These are phyloP conservation scores for Malus hybrid DNA, from an alignment of 331 rosid species.

Conservation along the genomic window DNA sequence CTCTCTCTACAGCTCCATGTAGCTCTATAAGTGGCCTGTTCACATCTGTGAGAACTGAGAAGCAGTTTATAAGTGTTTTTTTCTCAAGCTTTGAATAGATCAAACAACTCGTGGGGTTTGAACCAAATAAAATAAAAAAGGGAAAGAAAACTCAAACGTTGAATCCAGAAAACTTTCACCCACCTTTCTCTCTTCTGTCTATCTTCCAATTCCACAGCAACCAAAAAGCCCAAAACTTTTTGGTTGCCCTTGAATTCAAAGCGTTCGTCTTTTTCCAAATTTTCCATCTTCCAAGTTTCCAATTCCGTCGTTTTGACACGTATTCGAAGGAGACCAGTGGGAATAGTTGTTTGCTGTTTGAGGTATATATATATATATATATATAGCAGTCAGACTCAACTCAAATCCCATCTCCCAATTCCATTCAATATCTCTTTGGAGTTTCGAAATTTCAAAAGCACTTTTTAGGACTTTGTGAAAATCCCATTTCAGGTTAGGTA, in stretches of 20 bases:
- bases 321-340: conserved; percentile 6
- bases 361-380: conserved; percentile 19
- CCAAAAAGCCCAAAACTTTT: not conserved
- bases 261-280: not conserved
- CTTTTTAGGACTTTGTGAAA: not conserved
- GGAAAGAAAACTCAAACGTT: not conserved
- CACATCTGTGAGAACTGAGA: not conserved
- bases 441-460: not conserved
- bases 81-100: conserved; percentile 42
- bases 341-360: not conserved
- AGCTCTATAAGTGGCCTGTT: not conserved
- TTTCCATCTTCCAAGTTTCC: conserved; percentile 8
- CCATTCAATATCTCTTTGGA: not conserved
- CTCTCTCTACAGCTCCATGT: not conserved
- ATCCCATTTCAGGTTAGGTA: conserved; percentile 12
- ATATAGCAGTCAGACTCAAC: conserved; percentile 13
- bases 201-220: conserved; percentile 12
- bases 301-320: conserved; percentile 33
- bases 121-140: conserved; percentile 11
- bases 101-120: conserved; percentile 41
- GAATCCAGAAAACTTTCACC: not conserved
- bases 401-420: conserved; percentile 1
- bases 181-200: conserved; percentile 6
- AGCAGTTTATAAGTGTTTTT: not conserved
- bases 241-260: conserved; percentile 34